Conservation (phyloP, 2,329 filamentous ascomycete species). For the Paramyrothecium roridum region DNA sequence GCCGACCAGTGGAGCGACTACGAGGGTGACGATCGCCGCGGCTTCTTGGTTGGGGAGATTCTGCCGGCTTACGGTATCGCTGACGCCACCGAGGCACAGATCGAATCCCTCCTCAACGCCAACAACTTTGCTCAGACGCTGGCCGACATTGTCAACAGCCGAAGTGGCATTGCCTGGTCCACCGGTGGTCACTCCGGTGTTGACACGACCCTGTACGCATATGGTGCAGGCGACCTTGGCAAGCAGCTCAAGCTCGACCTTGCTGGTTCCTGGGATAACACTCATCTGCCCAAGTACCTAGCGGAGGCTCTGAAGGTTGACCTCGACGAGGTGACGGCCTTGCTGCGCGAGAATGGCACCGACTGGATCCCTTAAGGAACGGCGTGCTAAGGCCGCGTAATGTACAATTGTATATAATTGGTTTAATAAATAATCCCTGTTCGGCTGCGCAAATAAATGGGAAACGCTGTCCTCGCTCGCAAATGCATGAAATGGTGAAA, state of each 20-base stretch:
- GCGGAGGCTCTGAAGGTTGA: constrained; percentile 20
- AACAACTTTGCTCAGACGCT: constrained; percentile 19
- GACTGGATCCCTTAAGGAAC: background rate
- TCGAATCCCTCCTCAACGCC: constrained; percentile 16
- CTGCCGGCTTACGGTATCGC: constrained; percentile 25
- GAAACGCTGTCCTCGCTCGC: too few relatives aligned
- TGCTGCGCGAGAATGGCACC: background rate
- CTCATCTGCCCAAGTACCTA: constrained; percentile 22
- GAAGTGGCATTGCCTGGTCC: constrained; percentile 27
- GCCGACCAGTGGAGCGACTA: constrained; percentile 18
- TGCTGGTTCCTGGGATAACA: constrained; percentile 24
- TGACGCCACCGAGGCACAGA: constrained; percentile 18
- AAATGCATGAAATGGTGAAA: too few relatives aligned
- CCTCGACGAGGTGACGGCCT: constrained; percentile 17
- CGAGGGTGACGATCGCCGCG: constrained; percentile 21
- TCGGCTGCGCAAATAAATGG: too few relatives aligned
- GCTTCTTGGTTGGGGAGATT: constrained; percentile 17
- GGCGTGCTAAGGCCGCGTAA: too few relatives aligned
- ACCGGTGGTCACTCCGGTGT: constrained; percentile 32
- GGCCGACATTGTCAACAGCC: constrained; percentile 19
- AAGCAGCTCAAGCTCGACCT: constrained; percentile 17
- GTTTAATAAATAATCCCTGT: too few relatives aligned
- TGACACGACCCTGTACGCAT: constrained; percentile 30
- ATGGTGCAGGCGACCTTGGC: constrained; percentile 20
- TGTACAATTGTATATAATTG: too few relatives aligned